A percentile compares a stretch with the other conserved stretches of the same genome.
Conservation (phyloP, 75 land plant genomes). For the Azolla pinnata region DNA sequence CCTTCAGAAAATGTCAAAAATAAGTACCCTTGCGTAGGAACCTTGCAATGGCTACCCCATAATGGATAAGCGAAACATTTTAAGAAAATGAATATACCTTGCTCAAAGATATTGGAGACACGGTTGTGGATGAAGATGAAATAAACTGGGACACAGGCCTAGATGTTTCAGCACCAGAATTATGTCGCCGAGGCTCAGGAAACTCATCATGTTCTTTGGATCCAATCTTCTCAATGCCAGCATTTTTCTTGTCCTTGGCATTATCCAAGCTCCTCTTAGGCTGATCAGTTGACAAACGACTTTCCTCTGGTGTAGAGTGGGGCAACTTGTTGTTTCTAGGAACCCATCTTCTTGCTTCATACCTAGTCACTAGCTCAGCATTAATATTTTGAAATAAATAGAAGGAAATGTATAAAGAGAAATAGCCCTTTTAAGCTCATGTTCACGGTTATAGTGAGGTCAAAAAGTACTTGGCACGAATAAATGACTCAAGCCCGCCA, state of each 20-base stretch:
- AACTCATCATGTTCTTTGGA: slow-evolving; percentile 1
- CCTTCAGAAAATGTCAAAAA: too few relatives aligned
- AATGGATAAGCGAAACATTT: too few relatives aligned
- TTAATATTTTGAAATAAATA: too few relatives aligned
- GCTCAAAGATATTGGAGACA: background rate
- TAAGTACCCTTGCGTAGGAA: too few relatives aligned
- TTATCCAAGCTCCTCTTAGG: slow-evolving; percentile 9
- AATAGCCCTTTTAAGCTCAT: too few relatives aligned
- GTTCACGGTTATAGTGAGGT: background rate
- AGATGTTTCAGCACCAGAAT: background rate
- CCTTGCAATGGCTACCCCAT: too few relatives aligned
- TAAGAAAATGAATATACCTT: too few relatives aligned
- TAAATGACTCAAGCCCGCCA: slow-evolving; percentile 46
- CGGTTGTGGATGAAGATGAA: background rate
- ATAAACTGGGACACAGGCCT: background rate
- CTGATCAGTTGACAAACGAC: slow-evolving; percentile 11
- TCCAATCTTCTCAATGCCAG: background rate
- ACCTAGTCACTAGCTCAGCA: slow-evolving; percentile 27
- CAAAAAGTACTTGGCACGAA: slow-evolving; percentile 52
- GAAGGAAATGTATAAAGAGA: too few relatives aligned
- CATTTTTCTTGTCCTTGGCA: slow-evolving; percentile 8
- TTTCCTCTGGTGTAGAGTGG: slow-evolving; percentile 10
- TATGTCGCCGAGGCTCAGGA: background rate
- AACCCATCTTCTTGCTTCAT: slow-evolving; percentile 66
- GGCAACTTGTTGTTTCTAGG: slow-evolving; percentile 16